Evolutionary conservation across 345 rosid genomes (phyloP), one percentile per base, ranked within the genome.

Genomic region (Moricandia moricandioides): DNA sequence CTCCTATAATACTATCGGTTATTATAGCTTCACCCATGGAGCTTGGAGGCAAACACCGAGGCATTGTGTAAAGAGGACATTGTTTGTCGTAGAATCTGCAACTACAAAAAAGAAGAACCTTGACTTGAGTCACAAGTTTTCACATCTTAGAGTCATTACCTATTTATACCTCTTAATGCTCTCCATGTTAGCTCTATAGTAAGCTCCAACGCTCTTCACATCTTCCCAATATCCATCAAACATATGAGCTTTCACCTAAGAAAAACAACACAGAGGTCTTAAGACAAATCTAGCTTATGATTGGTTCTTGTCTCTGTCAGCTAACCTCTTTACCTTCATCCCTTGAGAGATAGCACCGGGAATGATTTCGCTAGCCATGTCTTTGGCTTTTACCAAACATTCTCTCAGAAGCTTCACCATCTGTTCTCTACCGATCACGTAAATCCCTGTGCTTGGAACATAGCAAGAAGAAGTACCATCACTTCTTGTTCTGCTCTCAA

Each of bases 171-270:
- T 81, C 84, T 80, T 88, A 45, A 84, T 80, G 82, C 82, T 83
- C 60, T 91, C 91, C 91, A 93, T 89, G 75, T 87, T 93, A 17
- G 97, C 96, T 47, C 69, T 75, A 71, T 93, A 91, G 78, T 88
- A 89, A 30, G 90, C 91, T 75, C 81, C 74, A 63, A 91, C 73
- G 85, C 83, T 93, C 73, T 77, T 72, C 84, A 89, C 76, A 72
- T 89, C 93, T 78, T 88, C 93, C 98, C 97, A 91, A 49, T 86
- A 88, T 21, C 92, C 97, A 40, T 86, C 85, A 47, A 91, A 89
- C 37, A 75, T 65, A 82, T 85, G 81, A 70, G 88, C 89, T 59
- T 82, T 83, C 70, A 93, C 89, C 96, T 92, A n/a, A n/a, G 85
- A 52, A 49, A 56, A 40, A 40, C 13, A 39, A 11, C 40, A 61